Evolutionary conservation across 129 eudicot species (phyloP).

Genomic region (Tanacetum coccineum): DNA sequence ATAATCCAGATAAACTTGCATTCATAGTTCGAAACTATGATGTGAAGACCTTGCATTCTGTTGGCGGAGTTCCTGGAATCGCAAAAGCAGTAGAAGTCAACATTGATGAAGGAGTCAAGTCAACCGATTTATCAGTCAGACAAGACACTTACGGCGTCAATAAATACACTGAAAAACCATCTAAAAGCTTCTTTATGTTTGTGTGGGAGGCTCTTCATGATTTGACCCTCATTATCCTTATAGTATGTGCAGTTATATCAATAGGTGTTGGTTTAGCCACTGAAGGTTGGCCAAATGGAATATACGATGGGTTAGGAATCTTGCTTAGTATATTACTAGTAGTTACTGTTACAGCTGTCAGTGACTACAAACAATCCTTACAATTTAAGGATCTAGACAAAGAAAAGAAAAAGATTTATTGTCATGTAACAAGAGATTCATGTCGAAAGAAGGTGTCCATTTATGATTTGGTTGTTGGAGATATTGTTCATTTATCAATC

Average conservation of each 20-base stretch:
- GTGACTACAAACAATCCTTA: conserved; percentile 85
- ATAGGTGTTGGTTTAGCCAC: conserved; percentile 83
- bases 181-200: conserved; percentile 69
- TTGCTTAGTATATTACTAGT: conserved; percentile 67
- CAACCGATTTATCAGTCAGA: conserved; percentile 41
- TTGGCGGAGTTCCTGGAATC: conserved; percentile 66
- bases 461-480: conserved; percentile 86
- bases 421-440: conserved; percentile 86
- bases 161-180: conserved; percentile 76
- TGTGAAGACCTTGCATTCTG: conserved; percentile 35
- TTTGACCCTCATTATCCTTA: conserved; percentile 76
- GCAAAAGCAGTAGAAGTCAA: conserved; percentile 50
- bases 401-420: conserved; percentile 77
- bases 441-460: conserved; percentile 71
- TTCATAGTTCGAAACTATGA: conserved; percentile 53
- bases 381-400: conserved; percentile 86
- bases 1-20: conserved; percentile 73
- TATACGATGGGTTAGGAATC: conserved; percentile 87
- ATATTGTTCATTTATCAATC: conserved; percentile 66
- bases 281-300: conserved; percentile 82
- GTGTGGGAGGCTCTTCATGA: conserved; percentile 95
- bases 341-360: conserved; percentile 76
- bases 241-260: conserved; percentile 86
- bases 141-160: conserved; percentile 74
- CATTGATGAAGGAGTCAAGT: conserved; percentile 58